A percentile compares a stretch with the other conserved stretches of the same genome.
phyloP scores from a whole-genome alignment of 2,329 filamentous ascomycete species.

The Magnaporthiopsis incrustans region DNA sequence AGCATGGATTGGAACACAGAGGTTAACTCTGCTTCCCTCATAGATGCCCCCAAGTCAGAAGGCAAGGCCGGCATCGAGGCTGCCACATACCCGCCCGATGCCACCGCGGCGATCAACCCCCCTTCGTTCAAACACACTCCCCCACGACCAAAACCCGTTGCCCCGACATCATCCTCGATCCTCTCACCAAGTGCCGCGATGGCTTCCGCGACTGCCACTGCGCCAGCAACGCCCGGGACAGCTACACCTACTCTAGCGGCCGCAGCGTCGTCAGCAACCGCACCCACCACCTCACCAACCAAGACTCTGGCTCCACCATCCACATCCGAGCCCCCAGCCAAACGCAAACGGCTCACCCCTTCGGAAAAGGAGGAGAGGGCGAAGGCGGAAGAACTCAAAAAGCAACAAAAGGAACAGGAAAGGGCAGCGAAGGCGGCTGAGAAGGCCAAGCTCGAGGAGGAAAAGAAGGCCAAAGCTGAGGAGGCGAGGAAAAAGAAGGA shows the following conservation, averaged over 20 bases:
- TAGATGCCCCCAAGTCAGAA: neutral
- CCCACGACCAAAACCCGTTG: slow-evolving; percentile 15
- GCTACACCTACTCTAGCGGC: neutral
- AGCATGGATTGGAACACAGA: neutral
- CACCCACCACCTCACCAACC: neutral
- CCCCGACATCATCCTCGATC: neutral
- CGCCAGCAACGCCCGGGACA: slow-evolving; percentile 4
- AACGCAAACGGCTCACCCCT: slow-evolving; percentile 38
- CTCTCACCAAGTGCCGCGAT: neutral
- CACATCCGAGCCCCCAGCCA: slow-evolving; percentile 24
- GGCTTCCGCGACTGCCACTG: too few relatives aligned
- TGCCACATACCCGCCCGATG: slow-evolving; percentile 16
- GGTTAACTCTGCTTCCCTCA: neutral
- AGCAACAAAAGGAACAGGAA: slow-evolving; percentile 22
- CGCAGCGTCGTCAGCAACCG: neutral
- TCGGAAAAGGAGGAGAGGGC: slow-evolving; percentile 29
- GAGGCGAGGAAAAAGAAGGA: slow-evolving; percentile 30
- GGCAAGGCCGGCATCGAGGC: neutral
- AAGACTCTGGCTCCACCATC: neutral
- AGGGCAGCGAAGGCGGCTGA: slow-evolving; percentile 29
- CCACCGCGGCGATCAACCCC: slow-evolving; percentile 28
- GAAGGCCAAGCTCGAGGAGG: slow-evolving; percentile 29
- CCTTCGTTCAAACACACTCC: slow-evolving; percentile 26
- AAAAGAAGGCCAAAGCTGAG: slow-evolving; percentile 24
- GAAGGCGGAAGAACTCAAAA: slow-evolving; percentile 15